Base-by-base conservation (phyloP, 805 yeast species). In the Nakazawaea wickerhamii region DNA sequence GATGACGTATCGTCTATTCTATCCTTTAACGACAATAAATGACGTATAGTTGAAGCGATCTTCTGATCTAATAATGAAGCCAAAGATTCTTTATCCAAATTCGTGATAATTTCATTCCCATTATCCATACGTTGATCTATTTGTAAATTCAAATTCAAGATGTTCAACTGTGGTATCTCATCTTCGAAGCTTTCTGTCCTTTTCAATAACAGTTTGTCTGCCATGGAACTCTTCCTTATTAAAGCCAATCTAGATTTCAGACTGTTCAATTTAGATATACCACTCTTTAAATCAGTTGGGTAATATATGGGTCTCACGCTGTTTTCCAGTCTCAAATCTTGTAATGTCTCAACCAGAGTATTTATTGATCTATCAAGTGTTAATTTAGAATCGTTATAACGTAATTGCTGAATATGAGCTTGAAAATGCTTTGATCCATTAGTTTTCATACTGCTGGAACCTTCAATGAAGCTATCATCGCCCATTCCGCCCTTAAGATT, bases 1-100 rank as follows among this genome's bases (percentile, higher is more conserved):
- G 98, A 90, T 0, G 91, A 75, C 0, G 93, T 87, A 54, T 95
- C 96, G 50, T 84, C 93, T 13, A 93, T 81, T 51, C 99, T 74
- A 38, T 82, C 93, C 49, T 80, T 79, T 48, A 95, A 66, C 14
- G 89, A 77, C 6, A 64, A 53, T 38, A 91, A 64, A 56, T 90
- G 96, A 50, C 76, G 77, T 9, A 76, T 61, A 15, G 83, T 81
- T 46, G 77, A 81, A 10, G 66, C 53, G 17, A 91, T 69, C 54
- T 85, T 85, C 35, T 79, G 79, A 43, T 79, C 84, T 30, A 91
- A 64, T 17, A 91, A 62, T 36, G 79, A 73, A 0, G 95, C 78
- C 19, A 86, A 64, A 1, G 95, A 79, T 26, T 73, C 59, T 52
- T 79, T 79, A 56, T 85, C 95, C 47, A 88, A 64, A 31, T 70